Conservation (phyloP, 768 basidiomycete genomes). For the Kwoniella sp. region DNA sequence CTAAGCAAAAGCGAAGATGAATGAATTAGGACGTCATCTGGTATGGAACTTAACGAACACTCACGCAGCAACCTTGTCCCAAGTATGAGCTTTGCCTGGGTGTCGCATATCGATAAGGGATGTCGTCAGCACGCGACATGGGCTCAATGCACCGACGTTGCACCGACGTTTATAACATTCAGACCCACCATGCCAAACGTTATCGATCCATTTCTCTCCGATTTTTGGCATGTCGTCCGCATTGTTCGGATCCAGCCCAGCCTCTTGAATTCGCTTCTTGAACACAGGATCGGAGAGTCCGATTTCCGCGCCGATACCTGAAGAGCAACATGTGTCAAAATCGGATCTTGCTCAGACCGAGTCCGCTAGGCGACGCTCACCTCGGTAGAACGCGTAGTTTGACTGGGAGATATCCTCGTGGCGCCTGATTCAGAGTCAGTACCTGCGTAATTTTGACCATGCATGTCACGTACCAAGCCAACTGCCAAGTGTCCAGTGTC, state of each 20-base stretch:
- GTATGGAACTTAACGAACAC: too few species aligned
- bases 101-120: background rate
- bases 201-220: constrained; percentile 43
- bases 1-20: background rate
- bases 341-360: background rate
- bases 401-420: constrained; percentile 61
- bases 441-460: too few species aligned
- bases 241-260: constrained; percentile 45
- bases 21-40: background rate
- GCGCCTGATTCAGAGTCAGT: constrained; percentile 14
- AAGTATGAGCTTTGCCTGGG: constrained; percentile 61
- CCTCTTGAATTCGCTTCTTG: constrained; percentile 53
- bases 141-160: too few species aligned
- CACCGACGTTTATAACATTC: constrained; percentile 50
- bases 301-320: constrained; percentile 20
- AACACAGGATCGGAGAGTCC: constrained; percentile 26
- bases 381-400: constrained; percentile 59
- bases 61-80: constrained; percentile 61
- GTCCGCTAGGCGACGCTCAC: constrained; percentile 3
- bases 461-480: constrained; percentile 21
- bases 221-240: constrained; percentile 51
- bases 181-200: constrained; percentile 32
- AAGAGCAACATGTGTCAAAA: constrained; percentile 31
- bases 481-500: constrained; percentile 19
- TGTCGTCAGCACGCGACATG: background rate